These are phyloP conservation scores for Tulasnella sp. DNA, from an alignment of 768 basidiomycete genomes.

Conservation along the genomic window DNA sequence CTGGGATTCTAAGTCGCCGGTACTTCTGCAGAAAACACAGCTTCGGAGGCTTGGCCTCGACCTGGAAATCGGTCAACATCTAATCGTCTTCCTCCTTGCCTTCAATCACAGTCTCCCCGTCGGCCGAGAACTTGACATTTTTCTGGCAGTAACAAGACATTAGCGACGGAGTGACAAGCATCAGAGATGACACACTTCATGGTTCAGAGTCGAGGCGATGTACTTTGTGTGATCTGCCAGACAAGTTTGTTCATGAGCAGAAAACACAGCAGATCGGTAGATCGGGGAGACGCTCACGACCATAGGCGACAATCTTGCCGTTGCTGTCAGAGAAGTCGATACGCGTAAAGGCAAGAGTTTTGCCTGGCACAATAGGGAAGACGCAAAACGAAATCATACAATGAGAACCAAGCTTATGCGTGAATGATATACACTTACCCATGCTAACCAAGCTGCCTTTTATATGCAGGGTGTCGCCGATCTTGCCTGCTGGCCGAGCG, in stretches of 20 bases:
- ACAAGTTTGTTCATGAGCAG: background rate
- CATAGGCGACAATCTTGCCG: slow-evolving; percentile 70
- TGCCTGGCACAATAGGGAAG: slow-evolving; percentile 38
- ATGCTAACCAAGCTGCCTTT: slow-evolving; percentile 60
- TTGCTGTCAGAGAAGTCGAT: slow-evolving; percentile 58
- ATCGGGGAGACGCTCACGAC: slow-evolving; percentile 41
- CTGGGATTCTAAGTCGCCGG: too few relatives aligned
- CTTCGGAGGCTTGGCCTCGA: background rate
- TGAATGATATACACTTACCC: slow-evolving; percentile 43
- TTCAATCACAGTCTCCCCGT: slow-evolving; percentile 61
- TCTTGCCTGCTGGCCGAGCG: slow-evolving; percentile 61
- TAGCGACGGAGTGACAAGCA: background rate
- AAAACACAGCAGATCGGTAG: background rate
- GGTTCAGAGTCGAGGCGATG: slow-evolving; percentile 52
- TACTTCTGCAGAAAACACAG: background rate
- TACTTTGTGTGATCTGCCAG: slow-evolving; percentile 74
- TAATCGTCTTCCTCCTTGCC: slow-evolving; percentile 37
- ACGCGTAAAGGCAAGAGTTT: slow-evolving; percentile 68
- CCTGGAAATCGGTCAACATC: background rate
- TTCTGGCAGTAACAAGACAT: slow-evolving; percentile 38
- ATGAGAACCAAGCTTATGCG: too few relatives aligned
- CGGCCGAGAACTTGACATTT: slow-evolving; percentile 68
- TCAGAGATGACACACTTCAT: slow-evolving; percentile 28
- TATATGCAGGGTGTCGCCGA: slow-evolving; percentile 55
- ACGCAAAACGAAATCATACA: background rate